Conservation (phyloP, 352 stramenopile genomes). For the Globisporangium ultimum region DNA sequence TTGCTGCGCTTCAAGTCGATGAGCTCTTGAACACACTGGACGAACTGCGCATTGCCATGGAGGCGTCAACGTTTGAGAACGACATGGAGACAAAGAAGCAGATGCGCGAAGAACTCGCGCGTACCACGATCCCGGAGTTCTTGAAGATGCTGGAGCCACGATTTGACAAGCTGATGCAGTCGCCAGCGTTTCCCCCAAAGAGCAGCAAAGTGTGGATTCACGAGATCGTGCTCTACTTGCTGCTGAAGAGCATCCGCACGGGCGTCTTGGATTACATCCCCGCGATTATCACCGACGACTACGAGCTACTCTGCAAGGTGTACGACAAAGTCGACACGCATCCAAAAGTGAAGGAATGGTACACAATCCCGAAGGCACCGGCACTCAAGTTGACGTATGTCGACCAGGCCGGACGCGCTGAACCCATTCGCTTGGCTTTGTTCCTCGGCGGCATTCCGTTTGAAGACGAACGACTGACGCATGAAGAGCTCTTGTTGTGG, state of each 20-base stretch:
- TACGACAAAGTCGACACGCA: slow-evolving; percentile 22
- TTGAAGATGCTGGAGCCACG: slow-evolving; percentile 24
- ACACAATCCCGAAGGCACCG: slow-evolving; percentile 7
- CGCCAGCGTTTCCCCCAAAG: slow-evolving; percentile 15
- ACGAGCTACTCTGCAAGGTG: slow-evolving; percentile 10
- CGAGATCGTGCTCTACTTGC: slow-evolving; percentile 22
- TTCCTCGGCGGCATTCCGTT: slow-evolving; percentile 41
- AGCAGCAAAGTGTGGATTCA: slow-evolving; percentile 23
- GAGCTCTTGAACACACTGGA: slow-evolving; percentile 28
- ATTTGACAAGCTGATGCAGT: slow-evolving; percentile 23
- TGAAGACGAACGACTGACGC: slow-evolving; percentile 47
- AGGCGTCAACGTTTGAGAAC: slow-evolving; percentile 22
- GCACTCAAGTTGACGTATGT: slow-evolving; percentile 63
- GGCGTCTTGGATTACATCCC: slow-evolving; percentile 32
- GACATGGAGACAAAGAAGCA: slow-evolving; percentile 28
- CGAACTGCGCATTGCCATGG: slow-evolving; percentile 20
- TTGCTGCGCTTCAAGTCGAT: slow-evolving; percentile 26
- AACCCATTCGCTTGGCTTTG: slow-evolving; percentile 48
- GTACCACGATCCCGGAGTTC: slow-evolving; percentile 23
- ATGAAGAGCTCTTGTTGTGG: slow-evolving; percentile 22
- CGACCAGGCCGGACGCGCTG: slow-evolving; percentile 40
- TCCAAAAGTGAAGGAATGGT: slow-evolving; percentile 32
- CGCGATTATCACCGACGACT: slow-evolving; percentile 21
- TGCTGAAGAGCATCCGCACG: slow-evolving; percentile 21
- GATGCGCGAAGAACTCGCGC: slow-evolving; percentile 30